Percentiles rank a stretch among this genome's conserved stretches.
These are phyloP conservation scores for Cercospora sp. DNA, from an alignment of 2,329 filamentous ascomycete genomes.

Conservation along the genomic window DNA sequence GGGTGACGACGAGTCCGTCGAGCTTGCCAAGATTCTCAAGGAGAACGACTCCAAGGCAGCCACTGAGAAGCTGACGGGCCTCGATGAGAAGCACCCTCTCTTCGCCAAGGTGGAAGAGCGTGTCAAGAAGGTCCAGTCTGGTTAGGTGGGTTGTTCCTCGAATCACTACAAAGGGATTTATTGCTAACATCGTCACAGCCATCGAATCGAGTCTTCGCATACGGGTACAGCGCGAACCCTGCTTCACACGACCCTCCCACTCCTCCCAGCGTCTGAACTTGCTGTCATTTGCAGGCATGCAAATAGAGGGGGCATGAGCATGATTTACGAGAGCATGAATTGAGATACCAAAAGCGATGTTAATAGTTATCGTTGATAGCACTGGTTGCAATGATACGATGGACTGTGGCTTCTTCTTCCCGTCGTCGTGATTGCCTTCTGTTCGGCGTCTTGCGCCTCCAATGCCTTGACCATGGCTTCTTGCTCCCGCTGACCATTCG, in stretches of 20 bases:
- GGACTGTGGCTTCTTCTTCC: slow-evolving; percentile 1
- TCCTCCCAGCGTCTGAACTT: not conserved
- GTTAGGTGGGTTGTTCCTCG: slow-evolving; percentile 14
- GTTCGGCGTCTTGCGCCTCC: not conserved
- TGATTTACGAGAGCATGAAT: slow-evolving; percentile 15
- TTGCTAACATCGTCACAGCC: slow-evolving; percentile 1
- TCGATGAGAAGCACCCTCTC: slow-evolving; percentile 74
- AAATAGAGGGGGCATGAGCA: slow-evolving; percentile 8
- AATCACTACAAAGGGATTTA: not conserved
- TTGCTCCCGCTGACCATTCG: not conserved
- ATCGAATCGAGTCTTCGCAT: slow-evolving; percentile 6
- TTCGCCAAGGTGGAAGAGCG: slow-evolving; percentile 73
- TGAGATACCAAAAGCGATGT: slow-evolving; percentile 17
- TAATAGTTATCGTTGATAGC: slow-evolving; percentile 13
- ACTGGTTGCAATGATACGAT: slow-evolving; percentile 14
- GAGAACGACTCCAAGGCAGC: slow-evolving; percentile 71
- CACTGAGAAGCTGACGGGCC: slow-evolving; percentile 76
- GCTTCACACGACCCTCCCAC: not conserved
- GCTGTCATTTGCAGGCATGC: not conserved
- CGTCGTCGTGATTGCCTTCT: not conserved
- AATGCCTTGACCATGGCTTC: not conserved
- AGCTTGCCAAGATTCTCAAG: slow-evolving; percentile 84
- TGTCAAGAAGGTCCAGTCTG: slow-evolving; percentile 75
- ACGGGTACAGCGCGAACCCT: slow-evolving; percentile 3
- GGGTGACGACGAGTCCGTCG: slow-evolving; percentile 83